Conservation (phyloP, 1,284 basidiomycete genomes). For the Sanghuangporus weigelae region DNA sequence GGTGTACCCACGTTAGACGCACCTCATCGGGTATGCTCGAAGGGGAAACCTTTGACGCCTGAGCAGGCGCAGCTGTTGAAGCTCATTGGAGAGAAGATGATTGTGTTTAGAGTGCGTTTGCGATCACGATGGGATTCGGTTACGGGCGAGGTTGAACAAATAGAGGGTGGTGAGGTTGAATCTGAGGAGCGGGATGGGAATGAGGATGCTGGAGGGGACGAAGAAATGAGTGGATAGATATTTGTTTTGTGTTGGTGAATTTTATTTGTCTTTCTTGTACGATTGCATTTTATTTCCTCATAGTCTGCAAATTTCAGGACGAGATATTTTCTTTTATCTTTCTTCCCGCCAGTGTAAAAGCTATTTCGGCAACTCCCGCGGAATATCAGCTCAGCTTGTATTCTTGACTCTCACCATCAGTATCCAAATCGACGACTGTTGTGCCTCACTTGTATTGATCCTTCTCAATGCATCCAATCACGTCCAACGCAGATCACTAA, state of each 20-base stretch:
- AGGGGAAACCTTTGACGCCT: conserved; percentile 73
- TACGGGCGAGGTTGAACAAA: conserved; percentile 60
- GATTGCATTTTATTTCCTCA: not conserved
- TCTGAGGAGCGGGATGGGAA: conserved; percentile 31
- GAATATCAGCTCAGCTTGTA: too few species aligned
- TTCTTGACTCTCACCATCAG: too few species aligned
- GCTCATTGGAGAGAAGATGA: conserved; percentile 83
- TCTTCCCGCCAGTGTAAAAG: too few species aligned
- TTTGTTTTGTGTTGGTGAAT: not conserved
- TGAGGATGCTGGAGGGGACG: conserved; percentile 33
- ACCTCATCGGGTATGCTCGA: conserved; percentile 81
- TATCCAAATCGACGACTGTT: too few species aligned
- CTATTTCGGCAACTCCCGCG: too few species aligned
- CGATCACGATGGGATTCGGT: conserved; percentile 73
- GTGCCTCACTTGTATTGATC: too few species aligned
- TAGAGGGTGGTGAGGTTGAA: conserved; percentile 40
- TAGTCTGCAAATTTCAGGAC: too few species aligned
- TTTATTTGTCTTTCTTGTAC: not conserved
- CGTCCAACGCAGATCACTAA: too few species aligned
- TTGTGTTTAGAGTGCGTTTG: conserved; percentile 70
- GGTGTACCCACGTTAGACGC: conserved; percentile 85
- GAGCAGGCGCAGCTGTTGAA: conserved; percentile 91
- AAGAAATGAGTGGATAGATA: conserved; percentile 34
- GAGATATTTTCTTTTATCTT: too few species aligned
- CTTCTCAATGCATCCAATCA: too few species aligned